Evolutionary conservation across 371 early-diverging fungal species (phyloP), one percentile per base, ranked within the genome.

Genomic region (Mortierella polycephala): DNA sequence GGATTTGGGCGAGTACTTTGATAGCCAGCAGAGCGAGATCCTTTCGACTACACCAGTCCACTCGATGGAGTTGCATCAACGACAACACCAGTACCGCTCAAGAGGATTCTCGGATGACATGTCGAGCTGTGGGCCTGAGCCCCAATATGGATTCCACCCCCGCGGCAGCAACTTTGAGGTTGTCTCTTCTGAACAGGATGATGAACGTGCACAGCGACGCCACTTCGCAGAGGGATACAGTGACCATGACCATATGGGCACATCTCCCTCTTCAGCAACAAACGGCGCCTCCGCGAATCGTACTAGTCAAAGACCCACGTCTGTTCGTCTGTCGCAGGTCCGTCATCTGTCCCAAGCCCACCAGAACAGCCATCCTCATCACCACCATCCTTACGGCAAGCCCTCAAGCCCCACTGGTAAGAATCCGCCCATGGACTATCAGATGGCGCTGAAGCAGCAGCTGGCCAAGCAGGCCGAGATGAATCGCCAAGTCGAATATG

Each of bases 11-110:
- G 77, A 77, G 64, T 77, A 77, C 68, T 71, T 71, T 64, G 77
- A 77, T 46, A 77, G 77, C 45, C 77, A 77, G 40, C 77, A 77
- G 55, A 77, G 77, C 62, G 77, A 77, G 53, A 71, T 77, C 20
- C 51, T 77, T 21, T 77, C 77, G 21, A 77, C 77, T 14, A 77
- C 77, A 0, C 77, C 77, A 10, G 72, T 77, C 5, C 77, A 77
- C 56, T 77, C 77, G 12, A 77, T 77, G 77, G 77, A 77, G 72
- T 69, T 77, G 30, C 71, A 74, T 18, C 62, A 68, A 51, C 51
- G 20, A 4, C 13, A 46, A 46, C 46, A 10, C 21, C 62, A 68
- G 20, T 57, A 55, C 37, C 75, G 66, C 46, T 52, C 54, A 5
- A 69, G 74, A 50, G 74, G 69, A 13, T 23, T 62, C 39, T 75